These are phyloP conservation scores for Rhizopus arrhizus DNA, from an alignment of 371 early-diverging fungal genomes.

Conservation along the genomic window DNA sequence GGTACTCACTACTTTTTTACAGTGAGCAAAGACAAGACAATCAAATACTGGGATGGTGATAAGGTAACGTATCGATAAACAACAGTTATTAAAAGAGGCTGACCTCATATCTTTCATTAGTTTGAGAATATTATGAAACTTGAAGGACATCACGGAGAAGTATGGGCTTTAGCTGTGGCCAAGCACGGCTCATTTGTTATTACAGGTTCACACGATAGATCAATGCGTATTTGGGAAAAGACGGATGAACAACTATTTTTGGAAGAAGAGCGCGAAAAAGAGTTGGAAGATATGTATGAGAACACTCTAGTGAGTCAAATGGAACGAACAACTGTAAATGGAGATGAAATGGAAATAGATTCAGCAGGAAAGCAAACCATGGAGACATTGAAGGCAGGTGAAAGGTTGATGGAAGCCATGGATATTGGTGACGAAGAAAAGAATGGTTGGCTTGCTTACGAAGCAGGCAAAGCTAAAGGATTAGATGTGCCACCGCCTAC, in stretches of 20 bases:
- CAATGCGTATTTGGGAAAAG: conserved; percentile 91
- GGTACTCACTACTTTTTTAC: conserved; percentile 95
- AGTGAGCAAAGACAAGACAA: conserved; percentile 82
- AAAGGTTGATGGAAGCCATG: conserved; percentile 88
- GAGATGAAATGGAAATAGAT: conserved; percentile 64
- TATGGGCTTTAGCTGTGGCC: conserved; percentile 89
- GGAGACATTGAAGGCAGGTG: conserved; percentile 92
- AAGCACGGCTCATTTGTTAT: conserved; percentile 86
- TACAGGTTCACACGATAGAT: conserved; percentile 88
- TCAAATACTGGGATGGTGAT: conserved; percentile 97
- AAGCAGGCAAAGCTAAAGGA: conserved; percentile 56
- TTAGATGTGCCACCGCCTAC: conserved; percentile 63
- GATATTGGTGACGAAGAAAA: conserved; percentile 85
- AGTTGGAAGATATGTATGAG: conserved; percentile 88
- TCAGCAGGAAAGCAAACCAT: conserved; percentile 82
- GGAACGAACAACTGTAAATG: conserved; percentile 63
- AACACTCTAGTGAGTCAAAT: conserved; percentile 69
- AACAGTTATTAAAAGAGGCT: neutral
- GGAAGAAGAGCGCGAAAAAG: conserved; percentile 95
- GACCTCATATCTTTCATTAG: conserved; percentile 20
- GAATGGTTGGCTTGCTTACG: conserved; percentile 66
- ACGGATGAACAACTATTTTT: conserved; percentile 93
- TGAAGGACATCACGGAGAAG: conserved; percentile 89
- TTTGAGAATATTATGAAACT: conserved; percentile 94
- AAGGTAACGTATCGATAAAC: conserved; percentile 49